Percentiles rank a stretch among this genome's conserved stretches.
Conservation (phyloP, 768 basidiomycete genomes). For the Nidula microcarpa region DNA sequence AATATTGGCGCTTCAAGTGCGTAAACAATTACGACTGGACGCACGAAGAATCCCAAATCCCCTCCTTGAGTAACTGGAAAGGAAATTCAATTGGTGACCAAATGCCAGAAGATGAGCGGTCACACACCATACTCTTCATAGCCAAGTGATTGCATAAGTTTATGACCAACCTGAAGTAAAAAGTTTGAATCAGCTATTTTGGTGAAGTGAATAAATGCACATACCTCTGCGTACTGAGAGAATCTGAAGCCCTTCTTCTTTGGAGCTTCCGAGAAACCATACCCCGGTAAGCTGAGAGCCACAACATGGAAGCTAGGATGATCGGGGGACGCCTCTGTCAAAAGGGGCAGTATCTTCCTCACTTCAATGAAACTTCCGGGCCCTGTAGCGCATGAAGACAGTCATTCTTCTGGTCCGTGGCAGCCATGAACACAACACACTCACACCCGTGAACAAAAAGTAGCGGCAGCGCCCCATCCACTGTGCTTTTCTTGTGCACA, state of each 20-base stretch:
- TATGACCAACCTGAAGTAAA: conserved; percentile 19
- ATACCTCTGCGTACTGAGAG: conserved; percentile 23
- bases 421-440: conserved; percentile 13
- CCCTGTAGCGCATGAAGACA: conserved; percentile 26
- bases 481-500: conserved; percentile 42
- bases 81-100: background rate
- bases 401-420: background rate
- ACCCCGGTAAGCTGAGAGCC: conserved; percentile 49
- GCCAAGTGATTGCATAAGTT: conserved; percentile 40
- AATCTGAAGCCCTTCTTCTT: conserved; percentile 39
- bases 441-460: conserved; percentile 46
- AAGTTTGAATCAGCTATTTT: no score
- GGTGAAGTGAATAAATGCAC: no score
- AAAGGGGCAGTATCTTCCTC: conserved; percentile 44
- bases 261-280: conserved; percentile 51
- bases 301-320: conserved; percentile 59
- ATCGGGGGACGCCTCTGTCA: conserved; percentile 34
- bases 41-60: conserved; percentile 41
- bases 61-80: conserved; percentile 42
- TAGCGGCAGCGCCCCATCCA: conserved; percentile 40
- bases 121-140: conserved; percentile 42
- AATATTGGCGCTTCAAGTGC: conserved; percentile 4
- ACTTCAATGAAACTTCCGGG: conserved; percentile 51
- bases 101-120: background rate
- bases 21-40: conserved; percentile 6